Evolutionary conservation across 2,329 filamentous ascomycete genomes (phyloP), one percentile per base, ranked within the genome.

Genomic region (Hirsutella thompsonii): DNA sequence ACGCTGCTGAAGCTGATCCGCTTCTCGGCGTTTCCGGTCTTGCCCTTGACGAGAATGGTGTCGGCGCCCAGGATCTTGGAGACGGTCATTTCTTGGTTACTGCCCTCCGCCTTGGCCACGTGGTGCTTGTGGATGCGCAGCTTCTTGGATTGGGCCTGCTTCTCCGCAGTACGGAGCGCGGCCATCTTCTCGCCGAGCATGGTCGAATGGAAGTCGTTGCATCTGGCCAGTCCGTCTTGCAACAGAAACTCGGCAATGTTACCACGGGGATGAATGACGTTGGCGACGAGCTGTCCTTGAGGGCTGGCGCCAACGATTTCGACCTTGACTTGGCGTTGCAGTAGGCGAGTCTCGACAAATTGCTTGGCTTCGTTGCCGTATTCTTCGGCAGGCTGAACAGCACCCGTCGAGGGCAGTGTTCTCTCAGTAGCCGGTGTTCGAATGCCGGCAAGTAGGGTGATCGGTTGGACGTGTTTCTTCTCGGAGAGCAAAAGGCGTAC

Each of bases 191-290:
- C 68, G 36, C 92, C 92, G 10, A 98, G 75, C 66, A 95, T 72
- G 32, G 88, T 93, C 1, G 90, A 94, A 67, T 98, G 92, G 63
- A 92, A 89, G 62, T 98, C 92, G 48, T 89, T 88, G 68, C 90
- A 96, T 54, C 87, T 77, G 33, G 90, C 92, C 42, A 96, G 71
- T 52, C 92, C 92, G 40, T 88, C 85, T 53, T 90, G 79, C 36
- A 98, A 77, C 35, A 98, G 63, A 61, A 94, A 93, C 49, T 85
- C 86, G 47, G 89, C 87, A 59, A 98, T 94, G 62, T 88, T 94
- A 47, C 92, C 92, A 45, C 81, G 78, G 21, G 89, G 89, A 64
- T 98, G 92, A 49, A 89, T 72, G 35, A 98, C 73, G 38, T 79
- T 79, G 42, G 84, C 92, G 41, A 98, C 79, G n/a, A 98, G 74